phyloP scores from a whole-genome alignment of 2,329 filamentous ascomycete species.

The Verticillium albo-atrum region DNA sequence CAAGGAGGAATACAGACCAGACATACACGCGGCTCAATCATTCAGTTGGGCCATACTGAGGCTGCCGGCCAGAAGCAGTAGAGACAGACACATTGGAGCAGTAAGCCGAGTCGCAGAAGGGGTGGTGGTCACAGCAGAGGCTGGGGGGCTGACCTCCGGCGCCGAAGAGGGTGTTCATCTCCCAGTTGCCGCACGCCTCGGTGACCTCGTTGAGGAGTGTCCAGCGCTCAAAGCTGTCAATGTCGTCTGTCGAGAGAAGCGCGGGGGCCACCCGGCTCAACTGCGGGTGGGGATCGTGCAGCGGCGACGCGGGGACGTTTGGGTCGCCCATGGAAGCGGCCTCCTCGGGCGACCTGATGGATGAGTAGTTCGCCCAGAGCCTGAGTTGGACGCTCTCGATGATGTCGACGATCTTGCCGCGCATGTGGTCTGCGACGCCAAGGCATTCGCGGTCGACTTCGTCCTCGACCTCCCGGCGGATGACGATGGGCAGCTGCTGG shows the following conservation, averaged over 20 bases:
- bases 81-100: not conserved
- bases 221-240: no score
- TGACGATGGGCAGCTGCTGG: slow-evolving; percentile 24
- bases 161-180: not conserved
- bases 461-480: slow-evolving; percentile 24
- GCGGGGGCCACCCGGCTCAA: no score
- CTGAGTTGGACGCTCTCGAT: slow-evolving; percentile 14
- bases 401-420: slow-evolving; percentile 16
- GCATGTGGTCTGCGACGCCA: slow-evolving; percentile 18
- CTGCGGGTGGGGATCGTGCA: not conserved
- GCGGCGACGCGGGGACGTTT: not conserved
- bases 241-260: not conserved
- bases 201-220: no score
- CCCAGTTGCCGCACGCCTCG: no score
- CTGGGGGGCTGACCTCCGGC: not conserved
- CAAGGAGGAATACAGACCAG: no score
- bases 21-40: no score
- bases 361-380: slow-evolving; percentile 15
- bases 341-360: slow-evolving; percentile 8
- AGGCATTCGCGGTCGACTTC: slow-evolving; percentile 19
- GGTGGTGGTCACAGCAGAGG: not conserved
- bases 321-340: slow-evolving; percentile 1
- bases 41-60: no score
- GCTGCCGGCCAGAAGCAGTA: no score
- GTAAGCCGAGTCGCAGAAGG: not conserved